Evolutionary conservation across 768 basidiomycete genomes (phyloP), one percentile per base, ranked within the genome.

Genomic region (Glaciozyma martinii): DNA sequence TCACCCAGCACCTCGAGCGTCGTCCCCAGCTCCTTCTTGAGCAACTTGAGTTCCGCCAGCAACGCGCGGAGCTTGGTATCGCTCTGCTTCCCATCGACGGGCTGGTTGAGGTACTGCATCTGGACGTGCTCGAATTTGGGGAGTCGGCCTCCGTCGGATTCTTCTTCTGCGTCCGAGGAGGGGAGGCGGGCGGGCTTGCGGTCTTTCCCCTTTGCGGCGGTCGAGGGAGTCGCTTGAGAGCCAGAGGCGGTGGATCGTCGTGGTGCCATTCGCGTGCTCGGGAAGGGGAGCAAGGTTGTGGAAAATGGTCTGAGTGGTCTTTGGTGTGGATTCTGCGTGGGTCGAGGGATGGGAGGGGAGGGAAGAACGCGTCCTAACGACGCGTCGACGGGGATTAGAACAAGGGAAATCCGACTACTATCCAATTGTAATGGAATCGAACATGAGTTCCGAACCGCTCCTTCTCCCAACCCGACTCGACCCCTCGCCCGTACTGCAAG

Each of bases 41-140:
- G 2, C 15, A 10, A 2, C 0, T 23, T 29, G 9, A 66, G 47
- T 10, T 53, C 29, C 4, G 21, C 32, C 27, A 61, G 10, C 56
- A 66, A 37, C 3, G 3, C 10, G 23, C 55, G 54, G 18, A 66
- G 32, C 33, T 59, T 61, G 2, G 55, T 19, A 15, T 59, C 62
- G 21, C 68, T 65, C 30, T 63, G 62, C 30, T 37, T 42, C 5
- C 46, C 25, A 55, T 70, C 64, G 62, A 70, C 33, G 1, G 59
- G 50, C 18, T 40, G n/a, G 68, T 70, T 70, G 30, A 66, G 56
- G 56, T 63, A 66, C 44, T 63, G 40, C 6, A 9, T 7, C 16
- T 57, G 40, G n/a, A 57, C 30, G 42, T 44, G 16, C 25, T 44
- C 29, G 18, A 54, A 27, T 16, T 57, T 57, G 33, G 40, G 33